Evolutionary conservation across 352 stramenopile species (phyloP).

Genomic region (Pythium aquatile): DNA sequence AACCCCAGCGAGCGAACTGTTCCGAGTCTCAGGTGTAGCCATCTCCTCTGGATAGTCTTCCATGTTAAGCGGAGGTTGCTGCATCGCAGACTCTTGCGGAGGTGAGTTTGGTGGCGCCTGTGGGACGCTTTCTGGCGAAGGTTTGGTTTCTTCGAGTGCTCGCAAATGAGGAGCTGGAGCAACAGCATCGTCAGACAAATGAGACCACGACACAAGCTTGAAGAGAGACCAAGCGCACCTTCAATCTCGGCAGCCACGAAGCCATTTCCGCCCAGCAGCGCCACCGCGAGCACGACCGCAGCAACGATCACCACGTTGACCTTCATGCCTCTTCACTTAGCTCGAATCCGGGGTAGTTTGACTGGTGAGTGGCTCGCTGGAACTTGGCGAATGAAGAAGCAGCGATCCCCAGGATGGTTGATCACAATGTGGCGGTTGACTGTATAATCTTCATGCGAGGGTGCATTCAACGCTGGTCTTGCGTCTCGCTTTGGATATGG

Average conservation of each 20-base stretch:
- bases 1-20: slow-evolving; percentile 14
- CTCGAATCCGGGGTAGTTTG: background rate
- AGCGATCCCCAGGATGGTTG: background rate
- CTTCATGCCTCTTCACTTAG: slow-evolving; percentile 10
- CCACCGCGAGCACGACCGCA: slow-evolving; percentile 12
- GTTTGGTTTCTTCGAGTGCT: slow-evolving; percentile 9
- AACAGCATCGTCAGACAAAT: background rate
- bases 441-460: background rate
- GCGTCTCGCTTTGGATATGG: too few species aligned
- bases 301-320: background rate
- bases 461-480: background rate
- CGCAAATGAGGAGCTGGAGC: slow-evolving; percentile 8
- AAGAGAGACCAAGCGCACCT: background rate
- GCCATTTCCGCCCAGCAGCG: background rate
- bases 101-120: background rate
- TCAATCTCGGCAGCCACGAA: background rate
- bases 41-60: background rate
- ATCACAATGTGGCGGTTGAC: background rate
- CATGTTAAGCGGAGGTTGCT: background rate
- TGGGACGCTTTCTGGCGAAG: background rate
- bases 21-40: background rate
- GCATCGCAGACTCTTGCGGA: background rate
- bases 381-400: slow-evolving; percentile 8
- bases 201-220: background rate
- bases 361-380: background rate